Conservation (phyloP, 306 rosid species). For the Gleditsia sinensis region DNA sequence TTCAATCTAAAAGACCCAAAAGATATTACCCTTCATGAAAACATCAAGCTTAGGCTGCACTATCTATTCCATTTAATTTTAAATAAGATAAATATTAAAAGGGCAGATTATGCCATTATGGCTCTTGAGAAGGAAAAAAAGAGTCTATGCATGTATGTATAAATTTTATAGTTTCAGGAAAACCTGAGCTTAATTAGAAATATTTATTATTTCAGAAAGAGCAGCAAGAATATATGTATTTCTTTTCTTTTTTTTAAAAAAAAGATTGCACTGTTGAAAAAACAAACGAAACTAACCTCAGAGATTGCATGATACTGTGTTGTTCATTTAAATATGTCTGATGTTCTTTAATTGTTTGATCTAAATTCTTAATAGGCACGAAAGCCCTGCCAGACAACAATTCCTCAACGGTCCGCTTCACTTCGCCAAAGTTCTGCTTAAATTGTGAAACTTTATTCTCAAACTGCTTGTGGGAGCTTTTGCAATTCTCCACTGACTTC, state of each 20-base stretch:
- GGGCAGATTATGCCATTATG: background rate
- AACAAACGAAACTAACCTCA: conserved; percentile 64
- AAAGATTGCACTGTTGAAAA: conserved; percentile 1
- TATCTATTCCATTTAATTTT: background rate
- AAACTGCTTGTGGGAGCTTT: conserved; percentile 82
- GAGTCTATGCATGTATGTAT: background rate
- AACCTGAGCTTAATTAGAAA: background rate
- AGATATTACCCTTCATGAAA: background rate
- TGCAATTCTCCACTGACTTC: conserved; percentile 80
- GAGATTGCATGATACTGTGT: conserved; percentile 91
- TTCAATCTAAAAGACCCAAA: background rate
- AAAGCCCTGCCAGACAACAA: conserved; percentile 59
- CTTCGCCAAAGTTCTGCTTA: conserved; percentile 67
- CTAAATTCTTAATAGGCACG: conserved; percentile 51
- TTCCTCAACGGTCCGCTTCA: conserved; percentile 74
- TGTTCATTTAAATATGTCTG: conserved; percentile 70
- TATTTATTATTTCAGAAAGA: background rate
- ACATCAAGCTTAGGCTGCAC: background rate
- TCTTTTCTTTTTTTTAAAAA: background rate
- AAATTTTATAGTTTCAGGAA: background rate
- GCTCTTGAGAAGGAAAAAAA: background rate
- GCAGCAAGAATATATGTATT: background rate
- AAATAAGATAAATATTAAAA: background rate
- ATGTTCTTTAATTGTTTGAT: conserved; percentile 64
- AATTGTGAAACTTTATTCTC: conserved; percentile 88